Conservation (phyloP, 2,329 filamentous ascomycete genomes). For the Fusarium goolgardi region DNA sequence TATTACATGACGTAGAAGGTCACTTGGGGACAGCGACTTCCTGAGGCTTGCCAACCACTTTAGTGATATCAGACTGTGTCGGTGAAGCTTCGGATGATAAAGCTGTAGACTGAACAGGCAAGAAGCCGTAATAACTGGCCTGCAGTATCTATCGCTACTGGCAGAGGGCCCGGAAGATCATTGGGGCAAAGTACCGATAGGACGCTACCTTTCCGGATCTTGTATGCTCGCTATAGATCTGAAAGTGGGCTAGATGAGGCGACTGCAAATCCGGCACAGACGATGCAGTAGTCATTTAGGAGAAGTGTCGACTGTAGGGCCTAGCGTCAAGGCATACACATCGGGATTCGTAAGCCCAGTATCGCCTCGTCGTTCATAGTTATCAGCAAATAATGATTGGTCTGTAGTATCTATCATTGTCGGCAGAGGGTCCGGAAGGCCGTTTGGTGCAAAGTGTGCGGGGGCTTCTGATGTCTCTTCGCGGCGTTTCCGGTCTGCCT, state of each 20-base stretch:
- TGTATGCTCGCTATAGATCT: conserved; percentile 52
- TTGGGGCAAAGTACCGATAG: conserved; percentile 49
- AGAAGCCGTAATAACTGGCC: conserved; percentile 37
- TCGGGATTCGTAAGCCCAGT: conserved; percentile 53
- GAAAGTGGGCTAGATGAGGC: conserved; percentile 49
- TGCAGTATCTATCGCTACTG: background rate
- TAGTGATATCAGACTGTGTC: too few species aligned
- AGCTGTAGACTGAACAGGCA: conserved; percentile 5
- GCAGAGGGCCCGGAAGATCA: background rate
- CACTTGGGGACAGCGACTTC: too few species aligned
- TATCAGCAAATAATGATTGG: background rate
- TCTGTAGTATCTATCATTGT: too few species aligned
- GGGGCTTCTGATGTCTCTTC: background rate
- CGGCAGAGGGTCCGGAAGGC: too few species aligned
- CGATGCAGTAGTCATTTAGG: conserved; percentile 53
- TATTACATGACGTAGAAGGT: too few species aligned
- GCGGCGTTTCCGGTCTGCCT: conserved; percentile 8
- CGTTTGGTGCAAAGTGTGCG: too few species aligned
- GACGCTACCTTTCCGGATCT: conserved; percentile 54
- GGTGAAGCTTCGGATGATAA: too few species aligned
- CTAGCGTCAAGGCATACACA: conserved; percentile 53
- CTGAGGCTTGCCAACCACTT: too few species aligned
- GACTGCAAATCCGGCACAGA: conserved; percentile 51
- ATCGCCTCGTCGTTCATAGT: conserved; percentile 37
- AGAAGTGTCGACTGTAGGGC: conserved; percentile 54